Evolutionary conservation across 208 protist species (phyloP).

Genomic region (Wallacemonas sp.): DNA sequence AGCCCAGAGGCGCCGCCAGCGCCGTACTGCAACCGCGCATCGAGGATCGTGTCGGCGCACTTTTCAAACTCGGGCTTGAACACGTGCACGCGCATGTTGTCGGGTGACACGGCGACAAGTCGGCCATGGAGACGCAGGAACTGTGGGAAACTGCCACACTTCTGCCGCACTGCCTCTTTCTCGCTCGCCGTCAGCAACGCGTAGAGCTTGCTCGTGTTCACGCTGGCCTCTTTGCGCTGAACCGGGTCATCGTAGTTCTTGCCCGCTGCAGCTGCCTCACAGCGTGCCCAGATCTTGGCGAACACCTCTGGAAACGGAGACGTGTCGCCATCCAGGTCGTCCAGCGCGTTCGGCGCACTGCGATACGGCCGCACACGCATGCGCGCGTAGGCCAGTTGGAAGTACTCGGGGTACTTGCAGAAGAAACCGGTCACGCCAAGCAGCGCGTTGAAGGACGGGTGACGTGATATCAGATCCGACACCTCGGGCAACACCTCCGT

Average conservation of each 20-base stretch:
- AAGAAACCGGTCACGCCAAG: constrained; percentile 80
- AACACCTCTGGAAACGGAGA: constrained; percentile 66
- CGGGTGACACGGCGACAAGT: constrained; percentile 63
- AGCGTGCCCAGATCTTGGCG: constrained; percentile 44
- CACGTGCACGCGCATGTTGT: constrained; percentile 70
- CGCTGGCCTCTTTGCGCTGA: constrained; percentile 44
- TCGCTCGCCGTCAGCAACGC: constrained; percentile 51
- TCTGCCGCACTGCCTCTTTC: constrained; percentile 52
- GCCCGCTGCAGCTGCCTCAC: constrained; percentile 55
- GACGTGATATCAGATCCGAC: constrained; percentile 70
- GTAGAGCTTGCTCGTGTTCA: constrained; percentile 49
- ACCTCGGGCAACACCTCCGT: constrained; percentile 77
- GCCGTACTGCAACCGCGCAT: constrained; percentile 47
- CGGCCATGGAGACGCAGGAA: constrained; percentile 84
- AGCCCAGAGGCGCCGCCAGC: constrained; percentile 17
- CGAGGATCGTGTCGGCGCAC: constrained; percentile 79
- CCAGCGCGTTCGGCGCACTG: constrained; percentile 70
- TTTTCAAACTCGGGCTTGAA: constrained; percentile 75
- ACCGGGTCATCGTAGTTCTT: constrained; percentile 56
- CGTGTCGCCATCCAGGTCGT: constrained; percentile 42
- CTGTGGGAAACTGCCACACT: constrained; percentile 75
- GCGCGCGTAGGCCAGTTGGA: constrained; percentile 72
- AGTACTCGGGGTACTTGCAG: constrained; percentile 89
- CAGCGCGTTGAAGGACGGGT: constrained; percentile 77
- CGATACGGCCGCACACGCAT: constrained; percentile 77